A percentile compares a stretch with the other conserved stretches of the same genome.
phyloP scores from a whole-genome alignment of 2,329 filamentous ascomycete species.

The Alternaria atra region DNA sequence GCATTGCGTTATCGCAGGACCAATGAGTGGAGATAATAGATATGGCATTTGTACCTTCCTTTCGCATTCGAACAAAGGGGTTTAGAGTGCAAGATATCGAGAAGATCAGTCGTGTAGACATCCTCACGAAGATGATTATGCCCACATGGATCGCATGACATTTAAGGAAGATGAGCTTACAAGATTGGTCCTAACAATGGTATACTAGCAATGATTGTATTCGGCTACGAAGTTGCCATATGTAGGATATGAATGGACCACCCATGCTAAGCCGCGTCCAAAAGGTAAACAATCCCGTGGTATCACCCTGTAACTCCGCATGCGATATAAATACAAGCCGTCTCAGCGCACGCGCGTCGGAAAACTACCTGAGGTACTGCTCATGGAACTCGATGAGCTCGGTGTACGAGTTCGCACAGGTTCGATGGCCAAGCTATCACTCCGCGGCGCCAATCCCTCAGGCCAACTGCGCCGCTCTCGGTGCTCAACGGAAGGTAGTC shows the following conservation, averaged over 20 bases:
- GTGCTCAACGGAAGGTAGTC: slow-evolving; percentile 42
- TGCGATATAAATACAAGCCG: neutral
- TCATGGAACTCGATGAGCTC: slow-evolving; percentile 13
- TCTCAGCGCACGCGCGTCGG: neutral
- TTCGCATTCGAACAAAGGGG: neutral
- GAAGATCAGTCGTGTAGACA: neutral
- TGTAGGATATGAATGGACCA: neutral
- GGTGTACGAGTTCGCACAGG: slow-evolving; percentile 20
- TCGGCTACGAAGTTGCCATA: neutral
- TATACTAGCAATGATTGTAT: neutral
- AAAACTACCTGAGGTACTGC: neutral
- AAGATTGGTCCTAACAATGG: neutral
- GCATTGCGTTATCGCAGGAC: neutral
- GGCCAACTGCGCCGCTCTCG: slow-evolving; percentile 44
- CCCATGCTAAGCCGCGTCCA: neutral
- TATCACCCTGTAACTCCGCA: slow-evolving; percentile 9
- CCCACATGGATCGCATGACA: no score
- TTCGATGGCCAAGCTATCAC: slow-evolving; percentile 25
- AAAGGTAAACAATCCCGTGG: slow-evolving; percentile 1
- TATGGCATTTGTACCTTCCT: neutral
- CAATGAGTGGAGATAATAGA: neutral
- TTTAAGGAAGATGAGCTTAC: neutral
- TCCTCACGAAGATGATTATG: neutral
- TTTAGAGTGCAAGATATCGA: neutral
- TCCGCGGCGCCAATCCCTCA: slow-evolving; percentile 33